Base-by-base conservation (phyloP, 169 alveolate genomes). In the Miamiensis avidus region DNA sequence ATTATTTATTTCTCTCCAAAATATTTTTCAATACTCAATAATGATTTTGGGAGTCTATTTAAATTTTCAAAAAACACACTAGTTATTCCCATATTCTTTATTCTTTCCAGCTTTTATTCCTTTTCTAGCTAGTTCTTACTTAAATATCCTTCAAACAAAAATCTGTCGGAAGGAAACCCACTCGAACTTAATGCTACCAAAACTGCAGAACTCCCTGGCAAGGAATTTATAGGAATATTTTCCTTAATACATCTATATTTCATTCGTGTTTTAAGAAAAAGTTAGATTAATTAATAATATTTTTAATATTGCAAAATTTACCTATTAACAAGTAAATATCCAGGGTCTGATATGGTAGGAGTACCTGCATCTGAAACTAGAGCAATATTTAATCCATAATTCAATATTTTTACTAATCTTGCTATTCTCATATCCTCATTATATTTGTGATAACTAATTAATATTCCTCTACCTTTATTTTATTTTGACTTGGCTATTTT, bases 351-450 rank as follows among this genome's bases (percentile, higher is more conserved):
- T n/a, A 93, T 93, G 0, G 93, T 84, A 64, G 97, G 97, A 29
- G 97, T 94, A 31, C 97, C 97, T 30, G 97, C 97, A 85, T 94
- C 97, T 30, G 91, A 82, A 49, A 94, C 95, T 34, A 94, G 83
- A 20, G 94, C 94, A 0, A 91, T 89, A 82, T 82, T 90, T 29
- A 94, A 72, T 0, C 97, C 97, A 74, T 87, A 82, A 74, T 91
- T 94, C 74, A 94, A 82, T 20, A 93, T 92, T 76, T 88, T 89
- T 16, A 94, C 88, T 1, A 94, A 69, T 76, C 89, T 86, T 20
- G 92, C 94, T 16, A 91, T 84, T 88, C 97, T 88, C 32, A 75
- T 76, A 29, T 90, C 93, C 76, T 94, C 91, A 79, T 94, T 94
- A 76, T 85, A 92, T 34, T 93, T 92, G 81, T 89, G 91, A 65